phyloP scores from a whole-genome alignment of 805 yeast species.

The Pichia occidentalis region DNA sequence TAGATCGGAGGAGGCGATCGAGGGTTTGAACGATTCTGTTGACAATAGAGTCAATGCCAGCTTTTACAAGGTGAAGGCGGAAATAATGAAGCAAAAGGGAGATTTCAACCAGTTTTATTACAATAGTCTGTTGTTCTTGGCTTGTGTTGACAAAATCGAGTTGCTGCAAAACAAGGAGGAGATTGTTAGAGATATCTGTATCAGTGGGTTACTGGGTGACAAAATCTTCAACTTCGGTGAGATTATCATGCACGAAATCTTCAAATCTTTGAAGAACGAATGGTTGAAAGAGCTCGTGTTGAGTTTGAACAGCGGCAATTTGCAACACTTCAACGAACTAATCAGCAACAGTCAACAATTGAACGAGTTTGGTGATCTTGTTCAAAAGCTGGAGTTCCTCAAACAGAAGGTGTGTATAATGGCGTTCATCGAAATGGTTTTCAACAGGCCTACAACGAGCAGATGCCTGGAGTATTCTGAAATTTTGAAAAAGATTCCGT shows the following conservation, averaged over 20 bases:
- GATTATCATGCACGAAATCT: constrained; percentile 80
- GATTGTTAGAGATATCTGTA: constrained; percentile 66
- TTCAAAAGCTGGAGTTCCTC: constrained; percentile 55
- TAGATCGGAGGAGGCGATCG: constrained; percentile 50
- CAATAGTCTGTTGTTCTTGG: constrained; percentile 73
- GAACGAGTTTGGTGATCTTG: constrained; percentile 31
- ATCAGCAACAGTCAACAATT: constrained; percentile 7
- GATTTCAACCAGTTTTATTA: constrained; percentile 80
- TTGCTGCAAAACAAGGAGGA: constrained; percentile 33
- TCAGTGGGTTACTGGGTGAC: constrained; percentile 87
- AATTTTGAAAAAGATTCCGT: constrained; percentile 62
- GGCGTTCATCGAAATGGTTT: constrained; percentile 84
- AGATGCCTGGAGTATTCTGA: constrained; percentile 68
- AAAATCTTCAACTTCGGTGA: constrained; percentile 94
- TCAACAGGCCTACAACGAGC: constrained; percentile 64
- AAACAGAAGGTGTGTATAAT: constrained; percentile 88
- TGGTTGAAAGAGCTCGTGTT: constrained; percentile 73
- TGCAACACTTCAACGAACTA: constrained; percentile 51
- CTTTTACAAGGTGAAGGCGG: constrained; percentile 73
- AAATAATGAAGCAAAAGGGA: constrained; percentile 62
- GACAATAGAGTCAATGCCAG: constrained; percentile 72
- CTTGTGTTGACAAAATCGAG: constrained; percentile 52
- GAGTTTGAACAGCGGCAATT: constrained; percentile 73
- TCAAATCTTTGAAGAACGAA: constrained; percentile 38
- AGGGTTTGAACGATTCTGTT: constrained; percentile 41